Conservation (phyloP, 345 rosid species). For the Murraya paniculata region DNA sequence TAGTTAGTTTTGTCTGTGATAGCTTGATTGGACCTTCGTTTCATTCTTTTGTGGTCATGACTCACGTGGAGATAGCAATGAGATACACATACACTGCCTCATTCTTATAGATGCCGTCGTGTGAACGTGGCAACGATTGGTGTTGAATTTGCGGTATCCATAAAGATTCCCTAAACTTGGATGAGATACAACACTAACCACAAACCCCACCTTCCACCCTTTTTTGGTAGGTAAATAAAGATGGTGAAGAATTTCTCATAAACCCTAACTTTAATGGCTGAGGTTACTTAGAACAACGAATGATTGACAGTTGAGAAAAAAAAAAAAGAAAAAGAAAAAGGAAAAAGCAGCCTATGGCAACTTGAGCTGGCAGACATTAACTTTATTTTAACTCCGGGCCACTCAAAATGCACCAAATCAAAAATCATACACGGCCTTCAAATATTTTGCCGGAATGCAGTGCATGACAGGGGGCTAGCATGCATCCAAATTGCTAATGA, state of each 20-base stretch:
- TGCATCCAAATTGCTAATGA: no score
- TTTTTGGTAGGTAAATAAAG: not conserved
- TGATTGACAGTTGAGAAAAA: not conserved
- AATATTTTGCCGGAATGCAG: not conserved
- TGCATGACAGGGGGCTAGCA: not conserved
- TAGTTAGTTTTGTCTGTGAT: not conserved
- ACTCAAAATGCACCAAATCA: not conserved
- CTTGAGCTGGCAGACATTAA: constrained; percentile 13
- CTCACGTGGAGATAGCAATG: not conserved
- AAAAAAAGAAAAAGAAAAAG: no score
- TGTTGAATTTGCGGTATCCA: no score
- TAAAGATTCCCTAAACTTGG: no score
- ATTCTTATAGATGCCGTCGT: no score
- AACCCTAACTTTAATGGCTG: not conserved
- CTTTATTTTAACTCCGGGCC: not conserved
- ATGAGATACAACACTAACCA: not conserved
- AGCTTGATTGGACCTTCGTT: not conserved
- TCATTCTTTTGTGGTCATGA: not conserved
- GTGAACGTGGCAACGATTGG: no score
- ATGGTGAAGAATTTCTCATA: not conserved
- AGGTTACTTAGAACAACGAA: not conserved
- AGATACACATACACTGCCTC: not conserved
- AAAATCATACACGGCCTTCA: not conserved
- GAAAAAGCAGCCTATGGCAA: not conserved
- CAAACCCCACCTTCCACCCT: not conserved